A percentile compares a stretch with the other conserved stretches of the same genome.
phyloP scores from a whole-genome alignment of 176 grass and related monocot species.

The Musa schizocarpa region DNA sequence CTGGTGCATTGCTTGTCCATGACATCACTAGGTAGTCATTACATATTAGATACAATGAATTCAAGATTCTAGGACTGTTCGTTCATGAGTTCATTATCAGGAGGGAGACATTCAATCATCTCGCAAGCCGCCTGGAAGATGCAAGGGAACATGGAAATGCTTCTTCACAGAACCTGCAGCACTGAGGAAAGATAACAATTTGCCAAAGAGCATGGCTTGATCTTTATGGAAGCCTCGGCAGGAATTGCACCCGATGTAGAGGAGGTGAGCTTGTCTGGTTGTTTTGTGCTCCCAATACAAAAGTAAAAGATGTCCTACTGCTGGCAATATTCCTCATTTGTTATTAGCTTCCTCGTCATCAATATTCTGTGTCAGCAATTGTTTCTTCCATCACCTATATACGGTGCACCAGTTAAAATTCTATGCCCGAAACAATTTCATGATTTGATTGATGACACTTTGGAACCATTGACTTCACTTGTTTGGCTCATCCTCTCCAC shows the following conservation, averaged over 20 bases:
- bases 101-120: conserved; percentile 51
- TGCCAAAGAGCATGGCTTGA: conserved; percentile 59
- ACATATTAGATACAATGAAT: neutral
- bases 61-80: neutral
- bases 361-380: too few relatives aligned
- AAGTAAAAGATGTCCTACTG: neutral
- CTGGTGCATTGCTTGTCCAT: conserved; percentile 66
- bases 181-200: conserved; percentile 72
- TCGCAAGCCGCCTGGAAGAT: too few relatives aligned
- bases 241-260: conserved; percentile 62
- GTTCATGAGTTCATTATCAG: conserved; percentile 13
- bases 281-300: neutral
- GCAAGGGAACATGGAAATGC: conserved; percentile 60
- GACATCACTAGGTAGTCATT: conserved; percentile 49
- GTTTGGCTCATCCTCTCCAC: too few relatives aligned
- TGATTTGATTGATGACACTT: too few relatives aligned
- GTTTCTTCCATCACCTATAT: too few relatives aligned
- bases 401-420: too few relatives aligned
- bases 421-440: too few relatives aligned
- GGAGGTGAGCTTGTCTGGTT: conserved; percentile 33
- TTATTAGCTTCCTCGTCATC: neutral
- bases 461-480: too few relatives aligned
- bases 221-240: conserved; percentile 80
- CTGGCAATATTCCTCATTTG: neutral
- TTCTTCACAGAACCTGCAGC: conserved; percentile 53